Conservation (phyloP, 2,329 filamentous ascomycete genomes). For the Chaetomiaceae sp. region DNA sequence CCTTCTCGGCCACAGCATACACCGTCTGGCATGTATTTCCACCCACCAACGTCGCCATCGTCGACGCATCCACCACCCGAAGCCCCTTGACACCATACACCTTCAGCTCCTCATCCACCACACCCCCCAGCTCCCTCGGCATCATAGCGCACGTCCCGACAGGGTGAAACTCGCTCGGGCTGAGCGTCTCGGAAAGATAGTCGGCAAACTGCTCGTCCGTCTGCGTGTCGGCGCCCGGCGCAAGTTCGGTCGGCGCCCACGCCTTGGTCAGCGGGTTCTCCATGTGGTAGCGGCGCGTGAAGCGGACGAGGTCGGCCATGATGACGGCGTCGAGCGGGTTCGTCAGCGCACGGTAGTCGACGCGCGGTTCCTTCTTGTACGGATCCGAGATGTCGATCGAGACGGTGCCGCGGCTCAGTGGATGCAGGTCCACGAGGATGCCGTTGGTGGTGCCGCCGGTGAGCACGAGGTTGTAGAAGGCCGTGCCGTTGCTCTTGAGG, state of each 20-base stretch:
- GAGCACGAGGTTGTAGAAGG: conserved; percentile 32
- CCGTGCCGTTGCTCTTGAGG: conserved; percentile 29
- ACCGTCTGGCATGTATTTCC: conserved; percentile 25
- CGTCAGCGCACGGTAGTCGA: conserved; percentile 39
- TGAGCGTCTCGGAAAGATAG: conserved; percentile 18
- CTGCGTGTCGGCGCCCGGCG: conserved; percentile 33
- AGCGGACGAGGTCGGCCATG: conserved; percentile 38
- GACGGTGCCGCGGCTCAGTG: conserved; percentile 39
- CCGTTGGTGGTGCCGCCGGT: conserved; percentile 30
- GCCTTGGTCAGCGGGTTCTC: conserved; percentile 30
- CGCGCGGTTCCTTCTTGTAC: conserved; percentile 30
- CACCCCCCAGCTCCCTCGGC: conserved; percentile 25
- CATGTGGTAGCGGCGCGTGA: conserved; percentile 30
- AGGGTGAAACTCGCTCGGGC: conserved; percentile 29
- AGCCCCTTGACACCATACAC: conserved; percentile 23
- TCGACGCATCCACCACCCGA: conserved; percentile 25
- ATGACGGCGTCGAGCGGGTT: conserved; percentile 50
- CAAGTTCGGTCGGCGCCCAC: conserved; percentile 35
- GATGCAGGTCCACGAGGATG: conserved; percentile 36
- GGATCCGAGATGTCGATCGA: conserved; percentile 36
- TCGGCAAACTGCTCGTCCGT: conserved; percentile 29
- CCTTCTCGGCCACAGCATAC: conserved; percentile 28
- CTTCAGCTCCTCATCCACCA: conserved; percentile 25
- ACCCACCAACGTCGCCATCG: conserved; percentile 21
- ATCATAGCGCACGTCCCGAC: conserved; percentile 30